phyloP scores from a whole-genome alignment of 1,284 basidiomycete genomes.

The Albatrellus sp. region DNA sequence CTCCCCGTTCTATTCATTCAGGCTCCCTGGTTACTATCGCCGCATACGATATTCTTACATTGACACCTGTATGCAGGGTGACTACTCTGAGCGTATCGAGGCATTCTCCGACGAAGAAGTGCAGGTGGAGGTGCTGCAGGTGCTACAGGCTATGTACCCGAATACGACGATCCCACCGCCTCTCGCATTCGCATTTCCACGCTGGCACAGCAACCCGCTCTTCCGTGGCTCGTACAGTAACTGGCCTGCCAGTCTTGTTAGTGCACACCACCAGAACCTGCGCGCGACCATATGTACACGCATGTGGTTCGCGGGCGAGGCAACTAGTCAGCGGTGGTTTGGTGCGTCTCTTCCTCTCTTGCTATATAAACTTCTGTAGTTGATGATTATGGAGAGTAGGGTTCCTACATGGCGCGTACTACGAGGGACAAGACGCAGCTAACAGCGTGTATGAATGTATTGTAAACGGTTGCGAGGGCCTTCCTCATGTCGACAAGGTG shows the following conservation, averaged over 20 bases:
- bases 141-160: constrained; percentile 47
- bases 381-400: constrained; percentile 12
- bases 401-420: constrained; percentile 25
- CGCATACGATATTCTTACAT: neutral
- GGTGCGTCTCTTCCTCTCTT: constrained; percentile 18
- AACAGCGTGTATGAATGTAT: constrained; percentile 10
- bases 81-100: constrained; percentile 46
- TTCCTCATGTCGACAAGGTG: constrained; percentile 8
- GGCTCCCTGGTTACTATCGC: neutral
- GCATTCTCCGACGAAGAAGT: constrained; percentile 34
- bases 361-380: no score
- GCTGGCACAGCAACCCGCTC: constrained; percentile 37
- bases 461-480: constrained; percentile 2
- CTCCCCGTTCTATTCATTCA: no score
- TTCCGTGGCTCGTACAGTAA: constrained; percentile 50
- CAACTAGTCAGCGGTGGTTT: neutral
- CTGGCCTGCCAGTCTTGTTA: constrained; percentile 44
- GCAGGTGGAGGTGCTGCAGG: constrained; percentile 37
- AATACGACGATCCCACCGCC: constrained; percentile 23
- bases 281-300: constrained; percentile 26
- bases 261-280: constrained; percentile 41
- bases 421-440: constrained; percentile 17
- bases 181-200: constrained; percentile 31
- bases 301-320: constrained; percentile 1
- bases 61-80: constrained; percentile 31